Evolutionary conservation across 768 basidiomycete species (phyloP), one percentile per base, ranked within the genome.

Genomic region (Zangia roseola): DNA sequence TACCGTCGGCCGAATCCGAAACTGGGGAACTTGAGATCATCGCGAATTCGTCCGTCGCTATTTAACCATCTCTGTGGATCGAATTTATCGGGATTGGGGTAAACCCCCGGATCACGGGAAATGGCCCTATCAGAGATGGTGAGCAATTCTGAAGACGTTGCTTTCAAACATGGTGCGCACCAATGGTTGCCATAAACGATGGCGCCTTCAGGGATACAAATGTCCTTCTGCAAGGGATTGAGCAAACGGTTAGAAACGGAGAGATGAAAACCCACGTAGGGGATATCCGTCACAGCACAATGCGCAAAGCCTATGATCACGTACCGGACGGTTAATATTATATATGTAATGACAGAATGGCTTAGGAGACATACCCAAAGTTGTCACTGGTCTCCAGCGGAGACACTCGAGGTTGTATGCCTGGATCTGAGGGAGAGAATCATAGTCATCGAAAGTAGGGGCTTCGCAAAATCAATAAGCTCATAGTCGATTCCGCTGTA

Each of bases 221-320:
- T 63, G 28, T 50, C 59, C 17, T 65, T 63, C 61, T 81, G 48
- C 8, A 19, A 56, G 16, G 28, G 43, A 17, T 12, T 61, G 7
- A 56, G 46, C 6, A 53, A 4, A 33, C 5, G 12, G 14, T 12
- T 14, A 25, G 24, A 19, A 37, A 24, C 10, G 7, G 26, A 6
- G 8, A 17, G 8, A 3, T 6, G 13, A n/a, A 34, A 40, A 65
- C 65, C 53, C 47, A 82, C 83, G 74, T 82, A 88, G 21, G 79
- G 60, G 25, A 89, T 78, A 43, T 88, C 84, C 47, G 77, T 77
- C 2, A 78, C 80, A 2, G 85, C 78, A 38, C 78, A 77, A 54
- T 89, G 86, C 4, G 82, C 72, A 53, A 86, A 83, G 1, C 84
- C 84, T 62, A 40, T 3, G 25, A 41, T 6, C 2, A 10, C 4